A percentile compares a stretch with the other conserved stretches of the same genome.
These are phyloP conservation scores for Ustilago shanxiensis DNA, from an alignment of 1,284 basidiomycete species.

Conservation along the genomic window DNA sequence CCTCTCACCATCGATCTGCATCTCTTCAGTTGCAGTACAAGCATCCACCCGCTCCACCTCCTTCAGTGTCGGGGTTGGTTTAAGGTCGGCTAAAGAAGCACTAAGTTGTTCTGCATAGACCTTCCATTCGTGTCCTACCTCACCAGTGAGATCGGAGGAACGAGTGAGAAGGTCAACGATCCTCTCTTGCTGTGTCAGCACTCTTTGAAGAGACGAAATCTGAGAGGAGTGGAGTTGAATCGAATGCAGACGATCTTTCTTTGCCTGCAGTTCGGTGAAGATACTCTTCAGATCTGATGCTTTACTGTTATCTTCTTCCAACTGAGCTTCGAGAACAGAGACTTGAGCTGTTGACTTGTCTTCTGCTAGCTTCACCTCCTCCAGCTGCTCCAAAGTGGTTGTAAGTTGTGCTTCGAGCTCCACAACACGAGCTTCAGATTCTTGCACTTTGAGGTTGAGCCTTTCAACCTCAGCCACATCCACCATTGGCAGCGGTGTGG, in stretches of 20 bases:
- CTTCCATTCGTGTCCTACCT: constrained; percentile 7
- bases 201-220: constrained; percentile 9
- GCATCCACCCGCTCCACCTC: neutral
- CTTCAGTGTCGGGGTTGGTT: neutral
- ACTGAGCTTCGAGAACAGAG: neutral
- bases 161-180: constrained; percentile 28
- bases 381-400: neutral
- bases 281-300: constrained; percentile 8
- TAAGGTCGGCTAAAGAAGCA: constrained; percentile 7
- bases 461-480: neutral
- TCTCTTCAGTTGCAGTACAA: neutral
- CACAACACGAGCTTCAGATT: neutral
- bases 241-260: constrained; percentile 25
- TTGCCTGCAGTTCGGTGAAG: constrained; percentile 21
- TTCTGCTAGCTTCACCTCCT: neutral
- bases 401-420: constrained; percentile 5
- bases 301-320: neutral
- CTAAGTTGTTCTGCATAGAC: constrained; percentile 9
- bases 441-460: neutral
- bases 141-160: neutral
- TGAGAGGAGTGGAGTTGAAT: constrained; percentile 23
- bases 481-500: neutral
- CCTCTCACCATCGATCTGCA: neutral
- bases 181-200: constrained; percentile 18
- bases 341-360: neutral